A percentile compares a stretch with the other conserved stretches of the same genome.
Evolutionary conservation across 768 basidiomycete species (phyloP).

Genomic region (Suillus subaureus): DNA sequence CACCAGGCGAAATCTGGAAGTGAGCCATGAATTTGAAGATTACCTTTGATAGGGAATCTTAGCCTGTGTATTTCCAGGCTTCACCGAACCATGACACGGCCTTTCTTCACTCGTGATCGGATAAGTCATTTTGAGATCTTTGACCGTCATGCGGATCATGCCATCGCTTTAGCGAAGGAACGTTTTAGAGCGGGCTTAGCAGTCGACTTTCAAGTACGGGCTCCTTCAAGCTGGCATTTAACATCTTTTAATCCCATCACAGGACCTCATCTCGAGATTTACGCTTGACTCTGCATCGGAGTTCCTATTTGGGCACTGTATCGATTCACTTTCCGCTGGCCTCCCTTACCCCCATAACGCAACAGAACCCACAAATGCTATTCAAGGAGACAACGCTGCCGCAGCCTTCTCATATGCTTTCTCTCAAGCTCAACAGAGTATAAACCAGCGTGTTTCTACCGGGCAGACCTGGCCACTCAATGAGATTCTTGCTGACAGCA

Average conservation of each 20-base stretch:
- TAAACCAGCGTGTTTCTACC: slow-evolving; percentile 29
- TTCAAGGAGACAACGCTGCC: slow-evolving; percentile 17
- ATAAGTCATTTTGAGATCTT: slow-evolving; percentile 68
- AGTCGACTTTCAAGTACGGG: slow-evolving; percentile 59
- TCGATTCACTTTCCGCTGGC: slow-evolving; percentile 38
- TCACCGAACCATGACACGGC: slow-evolving; percentile 68
- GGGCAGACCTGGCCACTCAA: slow-evolving; percentile 43
- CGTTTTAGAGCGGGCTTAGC: slow-evolving; percentile 50
- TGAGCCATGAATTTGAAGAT: slow-evolving; percentile 27
- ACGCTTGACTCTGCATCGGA: slow-evolving; percentile 57
- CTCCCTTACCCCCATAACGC: slow-evolving; percentile 42
- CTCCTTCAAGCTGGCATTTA: background rate
- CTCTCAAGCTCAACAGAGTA: slow-evolving; percentile 32
- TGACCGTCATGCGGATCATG: slow-evolving; percentile 52
- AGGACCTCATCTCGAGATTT: slow-evolving; percentile 50
- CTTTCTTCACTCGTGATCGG: slow-evolving; percentile 66
- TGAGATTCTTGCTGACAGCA: slow-evolving; percentile 38
- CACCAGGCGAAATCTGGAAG: slow-evolving; percentile 71
- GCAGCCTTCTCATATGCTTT: slow-evolving; percentile 38
- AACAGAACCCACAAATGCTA: slow-evolving; percentile 11
- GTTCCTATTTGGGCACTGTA: slow-evolving; percentile 50
- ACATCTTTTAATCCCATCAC: background rate
- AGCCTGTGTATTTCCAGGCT: slow-evolving; percentile 39
- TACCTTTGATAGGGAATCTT: background rate
- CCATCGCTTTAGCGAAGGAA: slow-evolving; percentile 44